Evolutionary conservation across 441 rosid species (phyloP), one percentile per base, ranked within the genome.

Genomic region (Melastoma candidum): DNA sequence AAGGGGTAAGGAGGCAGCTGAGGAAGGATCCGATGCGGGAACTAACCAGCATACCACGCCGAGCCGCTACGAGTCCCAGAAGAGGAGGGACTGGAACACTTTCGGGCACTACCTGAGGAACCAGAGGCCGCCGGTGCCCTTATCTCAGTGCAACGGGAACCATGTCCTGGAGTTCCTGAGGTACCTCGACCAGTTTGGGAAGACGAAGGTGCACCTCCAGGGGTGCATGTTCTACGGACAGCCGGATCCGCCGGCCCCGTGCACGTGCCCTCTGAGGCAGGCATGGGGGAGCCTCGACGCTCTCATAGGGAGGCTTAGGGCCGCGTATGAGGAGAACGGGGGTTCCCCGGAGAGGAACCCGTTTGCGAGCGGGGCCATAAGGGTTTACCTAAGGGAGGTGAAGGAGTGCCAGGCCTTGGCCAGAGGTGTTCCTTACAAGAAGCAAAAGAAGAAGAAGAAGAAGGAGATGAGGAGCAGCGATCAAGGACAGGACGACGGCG

Each of bases 211-310:
- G 32, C 90, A 83, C 59, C 65, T 71, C 7, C 79, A 72, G 50
- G 90, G 84, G 1, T 83, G 90, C 71, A 71, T 80, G 69, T 83
- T 78, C 63, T 83, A 72, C 26, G 90, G 90, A 0, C 87, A 80
- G 64, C 90, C 87, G 6, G 90, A 78, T 61, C 90, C 90, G 3
- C 90, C 90, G 4, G 84, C 87, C 44, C 84, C 90, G 12, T 83
- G 90, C 59, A 76, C 87, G 5, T 83, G 90, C 53, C 90, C 90
- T 0, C 71, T 83, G 3, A 71, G 81, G 48, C 90, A 83, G 65
- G 90, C 90, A 47, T 83, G 90, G 90, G 90, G 90, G 17, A 80
- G 87, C 59, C 84, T 83, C 4, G 90, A 83, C 59, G 90, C 90
- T 22, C 81, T 83, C 68, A 83, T 83, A 48, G 89, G 89, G 25